Conservation (phyloP, 345 rosid species). For the Hevea brasiliensis region DNA sequence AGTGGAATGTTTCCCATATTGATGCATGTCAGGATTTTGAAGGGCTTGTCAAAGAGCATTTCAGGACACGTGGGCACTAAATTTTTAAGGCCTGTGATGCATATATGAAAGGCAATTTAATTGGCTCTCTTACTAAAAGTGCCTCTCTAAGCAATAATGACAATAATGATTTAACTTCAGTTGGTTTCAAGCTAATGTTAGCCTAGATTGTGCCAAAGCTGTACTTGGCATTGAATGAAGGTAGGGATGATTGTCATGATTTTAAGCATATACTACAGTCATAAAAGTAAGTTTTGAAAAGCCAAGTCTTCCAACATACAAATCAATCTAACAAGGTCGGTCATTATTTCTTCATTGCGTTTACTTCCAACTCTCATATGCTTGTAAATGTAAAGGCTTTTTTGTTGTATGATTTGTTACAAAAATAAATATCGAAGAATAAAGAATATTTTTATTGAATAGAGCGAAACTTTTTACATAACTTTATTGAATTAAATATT, state of each 20-base stretch:
- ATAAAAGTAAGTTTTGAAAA: constrained; percentile 15
- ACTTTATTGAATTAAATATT: too few species aligned
- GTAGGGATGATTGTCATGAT: constrained; percentile 53
- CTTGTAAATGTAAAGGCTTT: constrained; percentile 25
- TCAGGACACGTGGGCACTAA: constrained; percentile 76
- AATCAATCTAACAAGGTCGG: constrained; percentile 30
- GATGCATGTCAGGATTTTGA: constrained; percentile 66
- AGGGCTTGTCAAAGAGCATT: constrained; percentile 73
- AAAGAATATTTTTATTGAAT: constrained; percentile 7
- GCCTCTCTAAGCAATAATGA: constrained; percentile 48
- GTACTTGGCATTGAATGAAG: constrained; percentile 51
- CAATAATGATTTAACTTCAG: constrained; percentile 63
- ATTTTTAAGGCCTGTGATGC: constrained; percentile 92
- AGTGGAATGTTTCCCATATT: not conserved
- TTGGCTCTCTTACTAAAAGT: constrained; percentile 79
- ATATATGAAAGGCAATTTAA: constrained; percentile 84
- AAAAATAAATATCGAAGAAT: too few species aligned
- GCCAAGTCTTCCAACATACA: not conserved
- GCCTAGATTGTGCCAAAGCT: constrained; percentile 84
- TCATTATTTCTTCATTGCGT: constrained; percentile 22
- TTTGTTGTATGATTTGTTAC: constrained; percentile 4
- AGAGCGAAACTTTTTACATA: constrained; percentile 15
- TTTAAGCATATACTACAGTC: constrained; percentile 53
- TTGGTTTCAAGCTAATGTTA: constrained; percentile 93
- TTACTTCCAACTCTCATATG: constrained; percentile 18